Percentiles rank a stretch among this genome's conserved stretches.
Evolutionary conservation across 2,329 filamentous ascomycete species (phyloP).

Genomic region (Plectosphaerella plurivora): DNA sequence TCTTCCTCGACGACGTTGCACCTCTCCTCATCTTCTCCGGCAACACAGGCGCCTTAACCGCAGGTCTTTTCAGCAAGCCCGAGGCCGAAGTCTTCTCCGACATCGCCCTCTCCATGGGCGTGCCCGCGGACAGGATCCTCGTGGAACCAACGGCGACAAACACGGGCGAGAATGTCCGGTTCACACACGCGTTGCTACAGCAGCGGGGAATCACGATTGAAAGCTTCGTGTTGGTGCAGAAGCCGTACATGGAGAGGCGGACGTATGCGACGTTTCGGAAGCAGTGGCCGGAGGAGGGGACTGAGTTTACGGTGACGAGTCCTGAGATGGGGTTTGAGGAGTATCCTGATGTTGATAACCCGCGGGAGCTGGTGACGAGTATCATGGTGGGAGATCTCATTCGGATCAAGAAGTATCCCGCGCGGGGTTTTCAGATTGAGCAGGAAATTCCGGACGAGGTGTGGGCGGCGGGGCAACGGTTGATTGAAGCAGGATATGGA

Average conservation of each 20-base stretch:
- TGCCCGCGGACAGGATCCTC: conserved; percentile 31
- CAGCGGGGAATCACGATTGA: conserved; percentile 17
- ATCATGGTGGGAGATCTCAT: conserved; percentile 41
- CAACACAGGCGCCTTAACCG: conserved; percentile 34
- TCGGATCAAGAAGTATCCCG: conserved; percentile 36
- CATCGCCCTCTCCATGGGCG: conserved; percentile 32
- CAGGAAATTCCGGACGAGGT: conserved; percentile 35
- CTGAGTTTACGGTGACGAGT: conserved; percentile 33
- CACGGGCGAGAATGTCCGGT: conserved; percentile 43
- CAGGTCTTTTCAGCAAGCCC: conserved; percentile 29
- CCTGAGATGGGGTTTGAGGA: conserved; percentile 31
- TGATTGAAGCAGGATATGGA: conserved; percentile 32
- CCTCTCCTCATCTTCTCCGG: conserved; percentile 39
- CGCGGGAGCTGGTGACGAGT: conserved; percentile 33
- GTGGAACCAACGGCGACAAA: conserved; percentile 35
- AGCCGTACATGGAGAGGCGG: conserved; percentile 43
- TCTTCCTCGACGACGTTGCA: conserved; percentile 33
- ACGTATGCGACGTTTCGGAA: conserved; percentile 41
- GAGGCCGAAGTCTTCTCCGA: conserved; percentile 38
- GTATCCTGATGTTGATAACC: conserved; percentile 37
- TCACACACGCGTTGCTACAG: conserved; percentile 30
- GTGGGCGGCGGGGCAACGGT: conserved; percentile 34
- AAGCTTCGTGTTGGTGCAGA: conserved; percentile 39
- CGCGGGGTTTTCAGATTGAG: conserved; percentile 35
- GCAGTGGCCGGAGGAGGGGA: conserved; percentile 35